phyloP scores from a whole-genome alignment of 2,329 filamentous ascomycete genomes.

The Colletotrichum sp. region DNA sequence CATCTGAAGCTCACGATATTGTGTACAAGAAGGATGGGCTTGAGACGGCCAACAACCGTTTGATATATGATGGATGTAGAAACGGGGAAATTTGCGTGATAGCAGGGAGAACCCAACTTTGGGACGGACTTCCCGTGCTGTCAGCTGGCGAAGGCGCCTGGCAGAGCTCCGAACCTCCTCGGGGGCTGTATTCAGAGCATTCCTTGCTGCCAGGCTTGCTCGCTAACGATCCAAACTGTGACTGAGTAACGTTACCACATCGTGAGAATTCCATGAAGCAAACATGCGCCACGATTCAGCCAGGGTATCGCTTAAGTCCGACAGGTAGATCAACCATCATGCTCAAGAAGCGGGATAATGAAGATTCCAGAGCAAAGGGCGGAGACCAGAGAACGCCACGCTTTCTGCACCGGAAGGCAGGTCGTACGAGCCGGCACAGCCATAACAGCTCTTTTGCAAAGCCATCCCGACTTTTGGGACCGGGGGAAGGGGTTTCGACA shows the following conservation, averaged over 20 bases:
- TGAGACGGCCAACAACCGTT: not conserved
- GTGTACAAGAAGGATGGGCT: not conserved
- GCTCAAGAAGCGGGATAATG: not conserved
- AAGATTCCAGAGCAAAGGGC: not conserved
- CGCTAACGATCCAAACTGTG: not conserved
- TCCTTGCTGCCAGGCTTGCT: not conserved
- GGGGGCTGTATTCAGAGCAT: not conserved
- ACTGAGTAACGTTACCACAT: conserved; percentile 1
- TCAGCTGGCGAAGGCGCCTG: not conserved
- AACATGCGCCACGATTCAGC: not conserved
- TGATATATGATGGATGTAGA: not conserved
- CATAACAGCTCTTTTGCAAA: not conserved
- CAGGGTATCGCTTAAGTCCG: conserved; percentile 6
- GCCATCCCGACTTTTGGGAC: not conserved
- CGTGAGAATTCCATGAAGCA: not conserved
- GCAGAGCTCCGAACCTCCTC: not conserved
- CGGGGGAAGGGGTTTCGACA: not conserved
- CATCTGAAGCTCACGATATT: not conserved
- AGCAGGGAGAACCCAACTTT: not conserved
- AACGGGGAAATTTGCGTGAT: not conserved
- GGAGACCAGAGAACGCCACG: not conserved
- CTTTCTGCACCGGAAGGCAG: not conserved
- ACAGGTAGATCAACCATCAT: not conserved
- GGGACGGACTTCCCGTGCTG: not conserved
- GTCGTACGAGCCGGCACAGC: not conserved